Conservation (phyloP, 371 early-diverging fungal genomes). For the Lichtheimia ramosa region DNA sequence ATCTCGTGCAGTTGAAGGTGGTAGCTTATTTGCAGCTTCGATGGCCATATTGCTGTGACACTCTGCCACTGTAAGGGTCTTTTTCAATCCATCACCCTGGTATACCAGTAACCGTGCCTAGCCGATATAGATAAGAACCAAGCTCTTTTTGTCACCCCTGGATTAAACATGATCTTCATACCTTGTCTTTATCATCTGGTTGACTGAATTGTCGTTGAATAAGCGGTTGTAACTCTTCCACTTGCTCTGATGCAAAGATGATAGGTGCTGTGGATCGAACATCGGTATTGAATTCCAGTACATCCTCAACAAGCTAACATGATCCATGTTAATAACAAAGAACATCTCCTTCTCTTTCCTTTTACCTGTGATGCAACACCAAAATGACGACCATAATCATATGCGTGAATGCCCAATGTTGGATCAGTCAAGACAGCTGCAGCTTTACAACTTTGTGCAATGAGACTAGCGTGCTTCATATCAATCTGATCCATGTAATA, state of each 20-base stretch:
- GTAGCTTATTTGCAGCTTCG: slow-evolving; percentile 61
- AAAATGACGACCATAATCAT: slow-evolving; percentile 82
- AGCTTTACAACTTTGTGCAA: slow-evolving; percentile 90
- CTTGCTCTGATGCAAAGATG: slow-evolving; percentile 85
- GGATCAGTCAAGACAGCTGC: slow-evolving; percentile 83
- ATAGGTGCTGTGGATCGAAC: slow-evolving; percentile 80
- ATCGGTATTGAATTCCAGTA: slow-evolving; percentile 80
- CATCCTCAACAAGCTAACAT: slow-evolving; percentile 83
- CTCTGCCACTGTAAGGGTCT: slow-evolving; percentile 59
- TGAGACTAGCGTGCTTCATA: slow-evolving; percentile 90
- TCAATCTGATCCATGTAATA: slow-evolving; percentile 93
- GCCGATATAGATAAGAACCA: neutral
- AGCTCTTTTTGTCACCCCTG: no score
- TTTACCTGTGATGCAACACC: slow-evolving; percentile 92
- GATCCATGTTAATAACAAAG: neutral
- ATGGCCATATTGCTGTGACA: slow-evolving; percentile 61
- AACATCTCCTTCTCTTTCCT: neutral
- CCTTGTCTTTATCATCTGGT: slow-evolving; percentile 62
- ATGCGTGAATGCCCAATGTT: slow-evolving; percentile 72
- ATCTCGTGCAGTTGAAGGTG: slow-evolving; percentile 62
- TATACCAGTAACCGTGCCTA: slow-evolving; percentile 72
- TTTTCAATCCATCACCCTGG: slow-evolving; percentile 66
- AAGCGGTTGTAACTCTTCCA: slow-evolving; percentile 76
- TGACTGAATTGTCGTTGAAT: slow-evolving; percentile 80
- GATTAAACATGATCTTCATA: slow-evolving; percentile 9